Base-by-base conservation (phyloP, 208 protist genomes). In the Naegleria gruberi region DNA sequence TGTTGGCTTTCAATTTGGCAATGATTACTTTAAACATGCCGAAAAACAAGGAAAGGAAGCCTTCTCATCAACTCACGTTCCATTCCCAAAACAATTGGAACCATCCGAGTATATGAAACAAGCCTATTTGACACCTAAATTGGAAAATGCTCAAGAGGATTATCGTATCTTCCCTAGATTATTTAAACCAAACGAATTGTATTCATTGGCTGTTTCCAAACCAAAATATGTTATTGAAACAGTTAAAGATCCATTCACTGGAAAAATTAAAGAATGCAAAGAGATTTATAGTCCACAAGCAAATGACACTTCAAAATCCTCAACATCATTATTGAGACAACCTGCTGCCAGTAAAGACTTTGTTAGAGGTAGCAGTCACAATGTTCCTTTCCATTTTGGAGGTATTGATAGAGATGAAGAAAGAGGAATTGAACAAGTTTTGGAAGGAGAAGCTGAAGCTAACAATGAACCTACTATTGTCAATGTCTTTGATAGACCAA, bases 331-430 rank as follows among this genome's bases (percentile, higher is more conserved):
- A 8, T 46, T 77, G 15, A 65, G 86, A 81, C 34, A 77, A 37
- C 86, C 86, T 37, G n/a, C 40, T 34, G 10, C 46, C 34, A 81
- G 34, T 26, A 65, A 89, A 77, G 86, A 89, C 57, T 89, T 89
- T 45, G 86, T 77, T 5, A 77, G 86, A 46, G 86, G 86, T 4
- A 77, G 10, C 37, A 43, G 45, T 46, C 45, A 77, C 17, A 73
- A 89, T 17, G 30, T 89, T 30, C 46, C 51, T 23, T 89, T 89
- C 34, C 4, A 40, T 17, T 45, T 45, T 46, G 86, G 86, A 19
- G 86, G 86, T 42, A 30, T 89, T 37, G 34, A 77, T 46, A 44
- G 26, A 40, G 41, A 89, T 30, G 46, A 89, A 89, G 47, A 74
- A 73, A 41, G 40, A 10, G 40, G 12, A 40, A 40, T 86, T 40